Percentiles rank a stretch among this genome's conserved stretches.
Conservation (phyloP, 768 basidiomycete genomes). For the Filobasidium floriforme region DNA sequence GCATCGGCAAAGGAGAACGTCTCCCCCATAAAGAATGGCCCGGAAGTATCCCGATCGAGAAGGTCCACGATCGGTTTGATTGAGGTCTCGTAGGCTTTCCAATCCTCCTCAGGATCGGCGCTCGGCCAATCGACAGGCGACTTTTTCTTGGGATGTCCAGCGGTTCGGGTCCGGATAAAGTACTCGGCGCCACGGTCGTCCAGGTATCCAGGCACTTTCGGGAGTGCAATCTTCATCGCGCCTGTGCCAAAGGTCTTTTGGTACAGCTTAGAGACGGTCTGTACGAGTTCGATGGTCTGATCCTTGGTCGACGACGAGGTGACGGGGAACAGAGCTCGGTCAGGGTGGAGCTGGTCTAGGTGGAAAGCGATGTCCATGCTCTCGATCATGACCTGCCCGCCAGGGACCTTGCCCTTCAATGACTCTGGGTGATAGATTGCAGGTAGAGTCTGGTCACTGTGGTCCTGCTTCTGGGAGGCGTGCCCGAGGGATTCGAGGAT, state of each 20-base stretch:
- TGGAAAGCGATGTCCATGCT: constrained; percentile 9
- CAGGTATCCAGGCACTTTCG: constrained; percentile 12
- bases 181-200: constrained; percentile 17
- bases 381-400: constrained; percentile 15
- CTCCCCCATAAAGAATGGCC: constrained; percentile 19
- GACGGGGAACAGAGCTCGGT: constrained; percentile 2
- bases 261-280: background rate
- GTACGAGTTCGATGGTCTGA: constrained; percentile 1
- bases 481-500: constrained; percentile 16
- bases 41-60: background rate
- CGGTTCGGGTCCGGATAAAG: constrained; percentile 19
- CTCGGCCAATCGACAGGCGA: constrained; percentile 9
- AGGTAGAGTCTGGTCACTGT: constrained; percentile 9
- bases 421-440: constrained; percentile 19
- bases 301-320: background rate
- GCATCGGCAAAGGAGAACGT: constrained; percentile 18
- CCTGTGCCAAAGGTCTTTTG: background rate
- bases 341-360: constrained; percentile 17
- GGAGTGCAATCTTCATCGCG: background rate
- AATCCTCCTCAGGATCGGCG: constrained; percentile 15
- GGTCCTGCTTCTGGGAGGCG: background rate
- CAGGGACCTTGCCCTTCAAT: constrained; percentile 5
- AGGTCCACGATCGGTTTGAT: background rate
- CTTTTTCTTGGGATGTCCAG: background rate
- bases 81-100: constrained; percentile 2